These are phyloP conservation scores for Trichoderma koningiopsis DNA, from an alignment of 2,329 filamentous ascomycete genomes.

Conservation along the genomic window DNA sequence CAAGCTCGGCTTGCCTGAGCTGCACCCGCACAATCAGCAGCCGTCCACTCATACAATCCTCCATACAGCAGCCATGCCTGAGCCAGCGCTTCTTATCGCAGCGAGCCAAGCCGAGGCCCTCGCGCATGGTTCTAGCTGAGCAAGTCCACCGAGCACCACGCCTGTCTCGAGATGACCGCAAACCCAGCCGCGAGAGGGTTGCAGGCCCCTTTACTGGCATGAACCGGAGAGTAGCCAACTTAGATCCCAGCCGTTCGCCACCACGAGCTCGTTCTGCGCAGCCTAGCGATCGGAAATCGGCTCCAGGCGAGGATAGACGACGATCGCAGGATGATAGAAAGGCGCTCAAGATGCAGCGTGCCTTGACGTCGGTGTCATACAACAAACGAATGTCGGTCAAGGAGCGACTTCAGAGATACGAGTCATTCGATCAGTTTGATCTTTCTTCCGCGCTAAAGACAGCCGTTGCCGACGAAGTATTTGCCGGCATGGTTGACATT, in stretches of 20 bases:
- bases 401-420: conserved; percentile 63
- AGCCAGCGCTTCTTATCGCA: conserved; percentile 41
- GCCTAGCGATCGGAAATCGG: conserved; percentile 32
- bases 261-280: conserved; percentile 27
- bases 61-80: conserved; percentile 40
- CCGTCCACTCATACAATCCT: conserved; percentile 25
- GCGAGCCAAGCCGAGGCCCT: conserved; percentile 45
- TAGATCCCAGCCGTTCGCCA: conserved; percentile 34
- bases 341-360: conserved; percentile 90
- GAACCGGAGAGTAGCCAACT: conserved; percentile 55
- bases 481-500: conserved; percentile 73
- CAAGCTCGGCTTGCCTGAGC: conserved; percentile 28
- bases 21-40: conserved; percentile 28
- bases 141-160: conserved; percentile 48
- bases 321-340: conserved; percentile 53
- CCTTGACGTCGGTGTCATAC: conserved; percentile 76
- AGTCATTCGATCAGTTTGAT: conserved; percentile 79
- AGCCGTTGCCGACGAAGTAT: conserved; percentile 70
- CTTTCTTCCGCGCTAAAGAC: conserved; percentile 72
- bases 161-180: conserved; percentile 39
- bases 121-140: conserved; percentile 62
- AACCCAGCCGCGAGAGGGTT: conserved; percentile 41
- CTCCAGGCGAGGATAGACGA: conserved; percentile 42
- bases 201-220: conserved; percentile 58
- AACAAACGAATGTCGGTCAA: conserved; percentile 59